Conservation (phyloP, 345 rosid species). For the Euclidium syriacum region DNA sequence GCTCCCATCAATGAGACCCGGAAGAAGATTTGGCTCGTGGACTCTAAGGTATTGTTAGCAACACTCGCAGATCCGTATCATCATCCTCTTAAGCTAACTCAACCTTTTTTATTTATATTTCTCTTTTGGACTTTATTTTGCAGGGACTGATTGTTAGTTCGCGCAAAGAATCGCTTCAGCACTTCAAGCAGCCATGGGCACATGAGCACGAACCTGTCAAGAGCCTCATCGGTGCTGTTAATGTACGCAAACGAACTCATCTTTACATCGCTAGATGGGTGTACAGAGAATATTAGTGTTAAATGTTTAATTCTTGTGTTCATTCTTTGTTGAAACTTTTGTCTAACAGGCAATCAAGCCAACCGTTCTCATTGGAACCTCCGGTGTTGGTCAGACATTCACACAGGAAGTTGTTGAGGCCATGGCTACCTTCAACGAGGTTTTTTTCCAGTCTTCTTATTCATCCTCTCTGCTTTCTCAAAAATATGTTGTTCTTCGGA, state of each 20-base stretch:
- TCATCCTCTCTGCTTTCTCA: not conserved
- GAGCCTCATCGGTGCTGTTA: constrained; percentile 65
- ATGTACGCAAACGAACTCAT: constrained; percentile 37
- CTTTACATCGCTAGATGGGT: not conserved
- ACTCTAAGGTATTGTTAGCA: constrained; percentile 68
- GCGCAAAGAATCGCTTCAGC: constrained; percentile 81
- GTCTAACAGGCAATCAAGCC: constrained; percentile 78
- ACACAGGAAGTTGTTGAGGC: constrained; percentile 86
- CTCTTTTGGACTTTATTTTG: constrained; percentile 3
- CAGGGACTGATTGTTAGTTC: constrained; percentile 88
- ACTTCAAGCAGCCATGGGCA: constrained; percentile 95
- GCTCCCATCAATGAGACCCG: constrained; percentile 67
- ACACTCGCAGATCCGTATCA: not conserved
- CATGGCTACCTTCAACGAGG: constrained; percentile 89
- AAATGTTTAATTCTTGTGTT: not conserved
- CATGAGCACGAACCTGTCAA: constrained; percentile 76
- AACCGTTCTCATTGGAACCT: constrained; percentile 85
- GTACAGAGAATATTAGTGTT: not conserved
- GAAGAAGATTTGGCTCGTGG: constrained; percentile 96
- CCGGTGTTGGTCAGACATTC: constrained; percentile 90
- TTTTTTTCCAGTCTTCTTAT: constrained; percentile 20
- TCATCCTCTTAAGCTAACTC: not conserved
- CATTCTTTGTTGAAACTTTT: constrained; percentile 1
- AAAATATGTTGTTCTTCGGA: not conserved
- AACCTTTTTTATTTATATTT: not conserved